Evolutionary conservation across 108 stramenopile genomes (phyloP), one percentile per base, ranked within the genome.

Genomic region (Fistulifera pelliculosa): DNA sequence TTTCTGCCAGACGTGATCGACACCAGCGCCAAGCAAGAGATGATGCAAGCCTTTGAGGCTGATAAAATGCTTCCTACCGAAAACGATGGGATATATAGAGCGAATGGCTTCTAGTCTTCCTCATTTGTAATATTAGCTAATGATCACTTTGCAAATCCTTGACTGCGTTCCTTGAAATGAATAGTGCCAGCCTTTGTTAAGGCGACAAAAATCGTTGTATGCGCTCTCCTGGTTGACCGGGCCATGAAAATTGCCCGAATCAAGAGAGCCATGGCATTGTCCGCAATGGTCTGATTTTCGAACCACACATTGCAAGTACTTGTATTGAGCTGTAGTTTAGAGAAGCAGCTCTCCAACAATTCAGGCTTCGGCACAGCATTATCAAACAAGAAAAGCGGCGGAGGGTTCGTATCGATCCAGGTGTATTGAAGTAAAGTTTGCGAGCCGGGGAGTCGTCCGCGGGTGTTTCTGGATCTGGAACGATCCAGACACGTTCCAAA

Each of bases 261-360:
- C 41, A 42, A 64, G 19, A 60, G 19, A n/a, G 47, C n/a, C 50
- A 69, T 75, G 5, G 90, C 84, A 21, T 69, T 58, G 10, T 63
- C 56, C 22, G 73, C 73, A 13, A 81, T 74, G 54, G 73, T 70
- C 21, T 70, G 47, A 70, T 92, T 77, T 65, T 92, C 90, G 56
- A 87, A 92, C 90, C 90, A 92, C 38, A 92, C 58, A 58, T 87
- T 86, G 56, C 87, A 52, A n/a, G 74, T 50, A 56, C 80, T 85
- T 27, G 59, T 67, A 43, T 52, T 60, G 23, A 72, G 24, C 17
- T 67, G 50, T 11, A 54, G 7, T 47, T 22, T 47, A 51, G 50
- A 51, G 12, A 51, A 51, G 22, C 19, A 38, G 15, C 21, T 2
- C 17, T 26, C 42, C 23, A 17, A 1, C 1, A 49, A 12, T 38